A percentile compares a stretch with the other conserved stretches of the same genome.
phyloP scores from a whole-genome alignment of 208 protist genomes.

The Angomonas deanei region DNA sequence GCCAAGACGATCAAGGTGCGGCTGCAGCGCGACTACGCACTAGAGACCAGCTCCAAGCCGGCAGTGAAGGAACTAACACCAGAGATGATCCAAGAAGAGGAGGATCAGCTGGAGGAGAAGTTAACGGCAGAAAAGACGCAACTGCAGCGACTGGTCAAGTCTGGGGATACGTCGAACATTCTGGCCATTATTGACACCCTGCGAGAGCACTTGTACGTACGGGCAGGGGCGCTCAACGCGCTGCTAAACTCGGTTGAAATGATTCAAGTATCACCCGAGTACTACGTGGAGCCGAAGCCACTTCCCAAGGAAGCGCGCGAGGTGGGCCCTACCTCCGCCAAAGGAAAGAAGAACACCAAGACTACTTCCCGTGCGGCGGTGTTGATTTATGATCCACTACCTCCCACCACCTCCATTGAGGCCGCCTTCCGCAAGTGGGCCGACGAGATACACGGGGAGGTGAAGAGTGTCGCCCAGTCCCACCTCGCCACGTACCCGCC shows the following conservation, averaged over 20 bases:
- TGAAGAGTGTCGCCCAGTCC: slow-evolving; percentile 16
- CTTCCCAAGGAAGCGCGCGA: slow-evolving; percentile 9
- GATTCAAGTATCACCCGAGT: slow-evolving; percentile 43
- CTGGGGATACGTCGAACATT: slow-evolving; percentile 32
- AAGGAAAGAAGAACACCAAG: slow-evolving; percentile 1
- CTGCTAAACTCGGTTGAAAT: slow-evolving; percentile 61
- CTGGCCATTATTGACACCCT: slow-evolving; percentile 58
- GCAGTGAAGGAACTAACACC: slow-evolving; percentile 11
- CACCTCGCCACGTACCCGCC: slow-evolving; percentile 42
- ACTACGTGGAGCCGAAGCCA: slow-evolving; percentile 49
- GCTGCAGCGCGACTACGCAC: slow-evolving; percentile 14
- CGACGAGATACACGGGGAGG: slow-evolving; percentile 20
- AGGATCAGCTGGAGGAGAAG: slow-evolving; percentile 22
- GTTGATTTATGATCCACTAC: slow-evolving; percentile 19
- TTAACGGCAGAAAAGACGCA: slow-evolving; percentile 20
- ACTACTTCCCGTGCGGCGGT: slow-evolving; percentile 7
- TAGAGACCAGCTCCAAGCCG: neutral
- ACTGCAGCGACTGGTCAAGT: slow-evolving; percentile 35
- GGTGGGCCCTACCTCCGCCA: neutral
- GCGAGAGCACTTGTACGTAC: slow-evolving; percentile 54
- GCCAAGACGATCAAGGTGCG: slow-evolving; percentile 20
- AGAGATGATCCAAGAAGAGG: slow-evolving; percentile 17
- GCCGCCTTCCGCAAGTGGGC: slow-evolving; percentile 39
- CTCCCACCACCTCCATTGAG: slow-evolving; percentile 30
- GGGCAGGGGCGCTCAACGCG: slow-evolving; percentile 47